Evolutionary conservation across 208 protist species (phyloP).

Genomic region (Lotmaria passim): DNA sequence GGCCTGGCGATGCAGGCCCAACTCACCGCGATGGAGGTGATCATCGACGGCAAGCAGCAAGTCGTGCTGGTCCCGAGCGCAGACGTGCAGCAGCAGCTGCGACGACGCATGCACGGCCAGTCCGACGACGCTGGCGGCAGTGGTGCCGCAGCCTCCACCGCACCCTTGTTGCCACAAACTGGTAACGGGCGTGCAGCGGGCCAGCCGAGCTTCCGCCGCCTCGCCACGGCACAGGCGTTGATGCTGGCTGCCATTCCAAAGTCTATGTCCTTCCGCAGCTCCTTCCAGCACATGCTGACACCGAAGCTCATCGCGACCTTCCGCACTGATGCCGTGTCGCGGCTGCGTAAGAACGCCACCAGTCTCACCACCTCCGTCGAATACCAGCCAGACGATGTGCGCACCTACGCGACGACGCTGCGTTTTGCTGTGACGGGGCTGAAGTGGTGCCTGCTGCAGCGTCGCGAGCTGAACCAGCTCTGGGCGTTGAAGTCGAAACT

Average conservation of each 20-base stretch:
- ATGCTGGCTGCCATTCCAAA: constrained; percentile 49
- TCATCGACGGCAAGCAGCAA: constrained; percentile 58
- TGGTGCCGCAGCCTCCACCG: background rate
- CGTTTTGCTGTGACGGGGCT: constrained; percentile 44
- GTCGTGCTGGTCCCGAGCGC: constrained; percentile 61
- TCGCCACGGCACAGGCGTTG: constrained; percentile 33
- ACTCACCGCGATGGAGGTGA: constrained; percentile 49
- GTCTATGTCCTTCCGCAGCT: constrained; percentile 50
- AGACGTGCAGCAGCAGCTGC: constrained; percentile 56
- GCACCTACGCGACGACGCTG: constrained; percentile 45
- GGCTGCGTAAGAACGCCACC: constrained; percentile 20
- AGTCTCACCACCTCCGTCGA: constrained; percentile 37
- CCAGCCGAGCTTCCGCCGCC: constrained; percentile 1
- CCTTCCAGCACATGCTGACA: constrained; percentile 62
- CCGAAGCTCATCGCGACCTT: constrained; percentile 44
- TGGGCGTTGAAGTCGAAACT: constrained; percentile 69
- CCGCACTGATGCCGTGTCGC: constrained; percentile 40
- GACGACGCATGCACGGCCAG: constrained; percentile 30
- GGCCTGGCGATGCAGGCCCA: constrained; percentile 28
- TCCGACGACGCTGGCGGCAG: background rate
- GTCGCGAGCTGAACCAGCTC: constrained; percentile 54
- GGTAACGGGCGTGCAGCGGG: background rate
- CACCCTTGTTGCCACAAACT: no score
- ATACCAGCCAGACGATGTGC: constrained; percentile 48
- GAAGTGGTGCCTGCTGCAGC: constrained; percentile 43